Base-by-base conservation (phyloP, 2,329 filamentous ascomycete species). In the Nothophaeocryptopus gaeumannii region DNA sequence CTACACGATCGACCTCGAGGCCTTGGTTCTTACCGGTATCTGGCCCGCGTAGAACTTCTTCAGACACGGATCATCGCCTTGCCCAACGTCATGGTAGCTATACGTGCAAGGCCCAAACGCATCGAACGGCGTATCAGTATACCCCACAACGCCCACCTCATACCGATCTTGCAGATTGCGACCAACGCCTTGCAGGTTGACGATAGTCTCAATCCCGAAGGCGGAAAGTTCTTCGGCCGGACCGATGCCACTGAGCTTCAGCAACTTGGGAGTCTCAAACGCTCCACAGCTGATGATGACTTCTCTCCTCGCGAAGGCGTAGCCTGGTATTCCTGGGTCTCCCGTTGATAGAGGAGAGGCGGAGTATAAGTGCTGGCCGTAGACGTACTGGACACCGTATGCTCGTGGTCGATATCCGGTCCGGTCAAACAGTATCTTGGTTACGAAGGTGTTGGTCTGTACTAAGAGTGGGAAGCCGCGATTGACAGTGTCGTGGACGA, bases 161-260 rank as follows among this genome's bases (percentile, higher is more conserved):
- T 78, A 78, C 34, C 83, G 81, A 61, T 86, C 82, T 49, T 82
- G 72, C 2, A 86, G 71, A 65, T 85, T 82, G 50, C 77, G 77
- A 3, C 83, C 83, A 2, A 87, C 82, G 34, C 83, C 80, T 1
- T 78, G 77, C 0, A 81, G 77, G 52, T 84, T 73, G 7, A 75
- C 71, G 12, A 83, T 55, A 0, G 79, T 66, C 1, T 73, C 62
- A 52, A 85, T 84, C n/a, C 71, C 67, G 59, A 79, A 75, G 47
- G 72, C 70, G 11, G 70, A 51, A 4, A 86, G 73, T 54, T 82
- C 76, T 0, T 69, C 61, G 8, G 67, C 60, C 0, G 81, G 80
- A 0, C 83, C 83, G 31, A 86, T 74, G n/a, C 83, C 83, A 41
- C 74, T 79, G 2, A 85, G 75, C 65, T 85, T 79, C n/a, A 86